A percentile compares a stretch with the other conserved stretches of the same genome.
phyloP scores from a whole-genome alignment of 2,329 filamentous ascomycete species.

The Fusarium fracticaudum region DNA sequence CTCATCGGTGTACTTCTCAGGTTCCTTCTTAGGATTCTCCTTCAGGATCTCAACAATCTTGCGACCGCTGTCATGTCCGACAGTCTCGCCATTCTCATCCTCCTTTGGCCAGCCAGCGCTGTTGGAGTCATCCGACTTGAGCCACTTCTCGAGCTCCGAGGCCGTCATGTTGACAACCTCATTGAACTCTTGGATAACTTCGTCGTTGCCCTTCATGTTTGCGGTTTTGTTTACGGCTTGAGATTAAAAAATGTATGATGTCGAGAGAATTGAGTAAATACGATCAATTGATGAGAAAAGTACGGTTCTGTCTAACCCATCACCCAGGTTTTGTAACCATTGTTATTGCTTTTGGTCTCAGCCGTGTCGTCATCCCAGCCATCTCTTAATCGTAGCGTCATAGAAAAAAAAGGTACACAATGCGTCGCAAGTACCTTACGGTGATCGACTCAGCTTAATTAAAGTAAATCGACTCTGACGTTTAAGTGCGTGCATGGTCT shows the following conservation, averaged over 20 bases:
- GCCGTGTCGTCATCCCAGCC: conserved; percentile 33
- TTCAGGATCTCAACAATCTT: conserved; percentile 71
- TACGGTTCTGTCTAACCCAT: not conserved
- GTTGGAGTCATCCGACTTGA: conserved; percentile 66
- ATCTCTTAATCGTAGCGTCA: conserved; percentile 28
- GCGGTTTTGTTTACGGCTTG: not conserved
- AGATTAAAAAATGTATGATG: not conserved
- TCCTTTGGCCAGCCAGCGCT: conserved; percentile 69
- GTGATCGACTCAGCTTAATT: not conserved
- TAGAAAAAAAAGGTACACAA: conserved; percentile 19
- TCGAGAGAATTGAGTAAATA: not conserved
- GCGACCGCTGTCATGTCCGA: conserved; percentile 71
- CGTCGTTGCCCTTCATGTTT: conserved; percentile 42
- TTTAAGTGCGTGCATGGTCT: conserved; percentile 24
- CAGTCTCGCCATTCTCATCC: conserved; percentile 66
- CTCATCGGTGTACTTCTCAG: conserved; percentile 65
- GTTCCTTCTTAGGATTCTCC: conserved; percentile 67
- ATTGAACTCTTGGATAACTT: conserved; percentile 67
- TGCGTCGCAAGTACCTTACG: conserved; percentile 2
- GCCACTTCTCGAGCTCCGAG: conserved; percentile 68
- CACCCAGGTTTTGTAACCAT: conserved; percentile 11
- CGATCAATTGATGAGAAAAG: not conserved
- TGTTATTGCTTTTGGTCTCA: conserved; percentile 19
- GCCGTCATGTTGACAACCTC: conserved; percentile 73
- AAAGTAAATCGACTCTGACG: not conserved